Evolutionary conservation across 495 filamentous ascomycete genomes (phyloP).

Genomic region (Neurospora sublineolata): DNA sequence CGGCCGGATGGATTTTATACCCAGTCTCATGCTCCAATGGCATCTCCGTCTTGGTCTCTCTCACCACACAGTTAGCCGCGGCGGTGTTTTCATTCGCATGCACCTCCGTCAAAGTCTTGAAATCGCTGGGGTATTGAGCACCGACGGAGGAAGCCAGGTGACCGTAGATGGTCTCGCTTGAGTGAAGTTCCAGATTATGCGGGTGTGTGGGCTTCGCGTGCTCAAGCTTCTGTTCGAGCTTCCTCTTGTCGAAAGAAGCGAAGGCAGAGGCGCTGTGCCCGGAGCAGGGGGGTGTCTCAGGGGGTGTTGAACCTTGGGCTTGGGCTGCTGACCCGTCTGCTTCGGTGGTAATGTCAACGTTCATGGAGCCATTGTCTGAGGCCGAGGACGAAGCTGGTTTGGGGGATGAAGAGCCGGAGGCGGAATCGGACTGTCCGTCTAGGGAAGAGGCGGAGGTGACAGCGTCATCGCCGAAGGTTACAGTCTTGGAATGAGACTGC

Average conservation of each 20-base stretch:
- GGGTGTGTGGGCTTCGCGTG: neutral
- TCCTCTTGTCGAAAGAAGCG: neutral
- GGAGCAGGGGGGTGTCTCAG: slow-evolving; percentile 7
- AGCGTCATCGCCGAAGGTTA: neutral
- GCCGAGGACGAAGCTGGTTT: slow-evolving; percentile 8
- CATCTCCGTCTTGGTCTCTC: slow-evolving; percentile 38
- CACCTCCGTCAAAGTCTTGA: slow-evolving; percentile 29
- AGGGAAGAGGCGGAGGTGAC: neutral
- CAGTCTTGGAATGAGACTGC: neutral
- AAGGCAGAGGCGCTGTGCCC: neutral
- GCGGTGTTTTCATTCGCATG: slow-evolving; percentile 16
- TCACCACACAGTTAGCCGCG: slow-evolving; percentile 26
- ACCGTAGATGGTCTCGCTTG: slow-evolving; percentile 8
- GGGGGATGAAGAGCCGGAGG: slow-evolving; percentile 2
- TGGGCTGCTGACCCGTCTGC: neutral
- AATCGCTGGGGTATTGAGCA: slow-evolving; percentile 25
- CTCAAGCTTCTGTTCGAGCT: slow-evolving; percentile 3
- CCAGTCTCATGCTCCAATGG: slow-evolving; percentile 33
- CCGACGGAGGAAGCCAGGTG: slow-evolving; percentile 11
- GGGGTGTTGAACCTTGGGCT: neutral
- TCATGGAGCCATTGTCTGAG: slow-evolving; percentile 2
- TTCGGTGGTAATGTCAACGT: slow-evolving; percentile 1
- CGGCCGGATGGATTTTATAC: slow-evolving; percentile 34
- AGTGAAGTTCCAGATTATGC: neutral
- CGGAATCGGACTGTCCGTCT: slow-evolving; percentile 5